Evolutionary conservation across 2,329 filamentous ascomycete genomes (phyloP), one percentile per base, ranked within the genome.

Genomic region (Furcasterigmium sp.): DNA sequence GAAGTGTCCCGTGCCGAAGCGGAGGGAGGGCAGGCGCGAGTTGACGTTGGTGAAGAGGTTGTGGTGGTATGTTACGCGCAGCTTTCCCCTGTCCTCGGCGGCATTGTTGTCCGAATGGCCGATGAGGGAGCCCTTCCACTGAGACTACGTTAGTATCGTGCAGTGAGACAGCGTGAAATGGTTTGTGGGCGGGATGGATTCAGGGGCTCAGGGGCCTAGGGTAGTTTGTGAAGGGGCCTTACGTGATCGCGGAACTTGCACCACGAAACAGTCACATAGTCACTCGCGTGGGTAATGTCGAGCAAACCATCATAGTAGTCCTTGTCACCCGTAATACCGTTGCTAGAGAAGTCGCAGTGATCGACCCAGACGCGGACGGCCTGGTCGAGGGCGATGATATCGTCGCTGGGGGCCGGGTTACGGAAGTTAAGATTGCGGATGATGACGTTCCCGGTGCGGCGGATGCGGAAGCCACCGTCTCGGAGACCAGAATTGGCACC

Each of bases 31-130:
- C 0, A 63, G 64, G 45, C 79, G 79, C 13, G 74, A 78, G 65
- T 80, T 76, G 50, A 82, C 61, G 60, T 82, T 81, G 48, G 60
- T 51, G 63, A 68, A 82, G 65, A 76, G 67, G 69, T 82, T 82
- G 64, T 80, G 73, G 59, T 69, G 67, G 56, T 78, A 79, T 19
- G 80, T 82, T 19, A 83, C 65, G 50, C 64, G 72, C n/a, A 83
- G 62, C 51, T 75, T 69, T 46, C 79, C 78, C 2, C 58, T 74
- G 54, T 83, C 79, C 51, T 82, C 78, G 26, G 57, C 64, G 9
- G 52, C 63, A 58, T 82, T 82, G 59, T 54, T 71, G 63, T 83
- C 75, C 4, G 71, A 76, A 67, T 82, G 78, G 11, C 76, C 79
- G 42, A 82, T 65, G 10, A 83, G 68, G 0, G 75, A 76, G 20